These are phyloP conservation scores for Blastomyces gilchristii DNA, from an alignment of 2,329 filamentous ascomycete species.

Conservation along the genomic window DNA sequence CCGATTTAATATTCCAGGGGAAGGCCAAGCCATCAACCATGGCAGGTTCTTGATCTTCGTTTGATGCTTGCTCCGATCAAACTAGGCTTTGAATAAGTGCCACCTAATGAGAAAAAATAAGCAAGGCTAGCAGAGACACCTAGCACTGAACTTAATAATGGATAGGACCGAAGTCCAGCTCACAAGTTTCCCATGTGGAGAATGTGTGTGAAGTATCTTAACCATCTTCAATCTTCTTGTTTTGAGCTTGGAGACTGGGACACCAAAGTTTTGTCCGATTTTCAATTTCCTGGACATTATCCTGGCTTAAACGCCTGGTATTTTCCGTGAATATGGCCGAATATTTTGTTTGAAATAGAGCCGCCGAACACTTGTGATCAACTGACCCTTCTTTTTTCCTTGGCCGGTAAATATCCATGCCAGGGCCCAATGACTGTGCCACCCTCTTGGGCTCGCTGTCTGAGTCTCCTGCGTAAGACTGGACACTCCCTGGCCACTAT, in stretches of 20 bases:
- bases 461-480: neutral
- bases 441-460: neutral
- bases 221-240: neutral
- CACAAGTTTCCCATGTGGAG: constrained; percentile 6
- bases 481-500: neutral
- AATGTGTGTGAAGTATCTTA: constrained; percentile 9
- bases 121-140: neutral
- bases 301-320: neutral
- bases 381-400: neutral
- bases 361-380: neutral
- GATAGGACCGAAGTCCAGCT: neutral
- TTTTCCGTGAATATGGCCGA: neutral
- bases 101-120: neutral
- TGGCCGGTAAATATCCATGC: neutral
- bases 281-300: neutral
- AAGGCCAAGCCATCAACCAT: constrained; percentile 13
- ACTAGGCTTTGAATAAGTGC: constrained; percentile 2
- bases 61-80: constrained; percentile 15
- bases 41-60: constrained; percentile 11
- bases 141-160: neutral
- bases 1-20: constrained; percentile 1
- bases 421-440: neutral
- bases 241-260: constrained; percentile 9
- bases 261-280: neutral
- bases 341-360: neutral